Conservation (phyloP, 257 asterid species). For the Solanum chaucha region DNA sequence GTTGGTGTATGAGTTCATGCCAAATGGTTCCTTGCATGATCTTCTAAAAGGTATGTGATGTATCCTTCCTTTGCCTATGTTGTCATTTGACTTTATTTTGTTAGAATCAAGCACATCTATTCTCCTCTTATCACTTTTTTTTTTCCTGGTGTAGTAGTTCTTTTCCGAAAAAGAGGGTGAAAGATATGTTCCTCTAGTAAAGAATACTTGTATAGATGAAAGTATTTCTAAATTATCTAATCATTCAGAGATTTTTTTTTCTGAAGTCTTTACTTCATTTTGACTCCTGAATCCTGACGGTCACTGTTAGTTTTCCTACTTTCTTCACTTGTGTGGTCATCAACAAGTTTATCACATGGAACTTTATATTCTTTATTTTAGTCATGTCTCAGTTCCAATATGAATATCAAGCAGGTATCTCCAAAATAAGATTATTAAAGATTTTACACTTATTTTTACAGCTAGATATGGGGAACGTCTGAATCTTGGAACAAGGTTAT, state of each 20-base stretch:
- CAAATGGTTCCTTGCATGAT: slow-evolving; percentile 1
- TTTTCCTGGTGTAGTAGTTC: background rate
- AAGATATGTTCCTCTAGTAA: background rate
- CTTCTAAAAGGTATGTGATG: background rate
- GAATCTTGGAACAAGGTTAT: background rate
- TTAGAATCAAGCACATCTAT: background rate
- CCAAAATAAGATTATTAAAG: background rate
- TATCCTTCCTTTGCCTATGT: background rate
- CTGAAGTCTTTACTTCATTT: background rate
- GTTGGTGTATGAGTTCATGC: slow-evolving; percentile 4
- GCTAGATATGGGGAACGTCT: background rate
- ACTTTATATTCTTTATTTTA: background rate
- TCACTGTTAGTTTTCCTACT: background rate
- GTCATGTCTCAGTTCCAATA: background rate
- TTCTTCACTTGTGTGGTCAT: background rate
- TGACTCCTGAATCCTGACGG: background rate
- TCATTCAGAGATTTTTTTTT: background rate
- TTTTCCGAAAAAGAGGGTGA: background rate
- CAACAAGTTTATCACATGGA: background rate
- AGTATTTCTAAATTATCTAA: background rate
- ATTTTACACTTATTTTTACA: background rate
- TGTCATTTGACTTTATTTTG: background rate
- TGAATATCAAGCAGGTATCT: background rate
- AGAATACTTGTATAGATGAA: background rate
- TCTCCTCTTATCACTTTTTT: background rate